A percentile compares a stretch with the other conserved stretches of the same genome.
These are phyloP conservation scores for Colletotrichum truncatum DNA, from an alignment of 2,329 filamentous ascomycete species.

Conservation along the genomic window DNA sequence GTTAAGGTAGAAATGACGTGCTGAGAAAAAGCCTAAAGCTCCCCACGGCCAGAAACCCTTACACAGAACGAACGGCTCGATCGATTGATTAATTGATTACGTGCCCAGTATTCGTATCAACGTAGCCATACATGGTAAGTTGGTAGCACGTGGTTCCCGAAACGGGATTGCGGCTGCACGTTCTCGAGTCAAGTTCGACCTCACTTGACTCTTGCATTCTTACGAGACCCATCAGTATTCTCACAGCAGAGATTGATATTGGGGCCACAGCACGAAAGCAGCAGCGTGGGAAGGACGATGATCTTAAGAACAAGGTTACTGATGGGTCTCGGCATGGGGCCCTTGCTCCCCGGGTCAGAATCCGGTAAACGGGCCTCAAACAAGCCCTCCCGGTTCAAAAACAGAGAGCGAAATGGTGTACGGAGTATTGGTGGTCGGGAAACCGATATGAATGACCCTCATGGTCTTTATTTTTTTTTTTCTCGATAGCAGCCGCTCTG, in stretches of 20 bases:
- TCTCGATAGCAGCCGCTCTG: background rate
- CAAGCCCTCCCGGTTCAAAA: background rate
- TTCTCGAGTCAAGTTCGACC: conserved; percentile 24
- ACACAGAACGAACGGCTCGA: background rate
- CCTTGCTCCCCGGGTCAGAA: conserved; percentile 2
- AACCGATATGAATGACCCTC: background rate
- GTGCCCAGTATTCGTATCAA: background rate
- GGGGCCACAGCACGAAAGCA: conserved; percentile 1
- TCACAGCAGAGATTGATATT: background rate
- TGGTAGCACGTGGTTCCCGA: conserved; percentile 10
- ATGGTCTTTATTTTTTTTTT: background rate
- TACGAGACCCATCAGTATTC: background rate
- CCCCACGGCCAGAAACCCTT: background rate
- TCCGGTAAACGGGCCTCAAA: background rate
- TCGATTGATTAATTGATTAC: conserved; percentile 1
- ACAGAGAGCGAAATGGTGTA: background rate
- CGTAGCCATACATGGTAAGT: background rate
- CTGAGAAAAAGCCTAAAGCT: background rate
- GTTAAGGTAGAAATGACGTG: background rate
- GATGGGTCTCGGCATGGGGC: conserved; percentile 1
- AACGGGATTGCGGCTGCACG: background rate
- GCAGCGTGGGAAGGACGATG: conserved; percentile 15
- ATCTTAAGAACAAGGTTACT: conserved; percentile 18
- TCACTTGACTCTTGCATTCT: conserved; percentile 10
- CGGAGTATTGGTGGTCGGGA: background rate